phyloP scores from a whole-genome alignment of 2,329 filamentous ascomycete genomes.

The Pseudogymnoascus sp. region DNA sequence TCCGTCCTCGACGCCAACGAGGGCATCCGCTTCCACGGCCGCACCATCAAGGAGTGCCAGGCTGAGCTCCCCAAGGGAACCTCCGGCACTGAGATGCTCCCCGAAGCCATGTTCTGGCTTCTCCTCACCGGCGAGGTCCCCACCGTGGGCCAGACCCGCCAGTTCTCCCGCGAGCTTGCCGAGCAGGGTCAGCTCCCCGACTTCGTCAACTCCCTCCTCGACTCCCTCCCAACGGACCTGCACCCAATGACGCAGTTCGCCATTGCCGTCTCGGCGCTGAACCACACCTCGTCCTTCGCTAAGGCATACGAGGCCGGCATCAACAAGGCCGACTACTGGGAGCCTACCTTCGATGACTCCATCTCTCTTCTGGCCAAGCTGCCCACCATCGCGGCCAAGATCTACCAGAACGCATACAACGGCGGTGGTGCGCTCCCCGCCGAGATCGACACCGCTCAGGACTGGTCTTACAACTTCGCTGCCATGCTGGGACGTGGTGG shows the following conservation, averaged over 20 bases:
- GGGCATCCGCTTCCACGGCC: conserved; percentile 95
- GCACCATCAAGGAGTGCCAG: conserved; percentile 97
- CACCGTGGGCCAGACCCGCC: conserved; percentile 69
- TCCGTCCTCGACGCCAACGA: conserved; percentile 94
- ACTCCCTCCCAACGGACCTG: conserved; percentile 78
- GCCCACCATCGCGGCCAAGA: conserved; percentile 91
- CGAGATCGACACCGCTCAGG: conserved; percentile 71
- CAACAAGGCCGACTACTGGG: conserved; percentile 97
- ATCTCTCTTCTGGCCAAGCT: conserved; percentile 93
- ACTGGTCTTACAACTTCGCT: conserved; percentile 99
- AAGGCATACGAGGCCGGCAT: conserved; percentile 86
- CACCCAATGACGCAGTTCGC: conserved; percentile 99
- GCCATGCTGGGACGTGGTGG: conserved; percentile 89
- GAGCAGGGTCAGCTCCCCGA: conserved; percentile 74
- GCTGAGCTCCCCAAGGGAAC: conserved; percentile 86
- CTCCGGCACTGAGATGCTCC: conserved; percentile 90
- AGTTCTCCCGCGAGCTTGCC: conserved; percentile 76
- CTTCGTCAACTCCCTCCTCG: conserved; percentile 81
- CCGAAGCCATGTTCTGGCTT: conserved; percentile 99
- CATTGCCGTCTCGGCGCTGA: conserved; percentile 89
- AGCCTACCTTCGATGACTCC: conserved; percentile 91
- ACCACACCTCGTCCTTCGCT: conserved; percentile 88
- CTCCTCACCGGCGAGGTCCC: conserved; percentile 90
- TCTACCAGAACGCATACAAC: conserved; percentile 86
- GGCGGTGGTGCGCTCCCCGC: conserved; percentile 65